Evolutionary conservation across 2,329 filamentous ascomycete genomes (phyloP), one percentile per base, ranked within the genome.

Genomic region (Alternaria tenuissima): DNA sequence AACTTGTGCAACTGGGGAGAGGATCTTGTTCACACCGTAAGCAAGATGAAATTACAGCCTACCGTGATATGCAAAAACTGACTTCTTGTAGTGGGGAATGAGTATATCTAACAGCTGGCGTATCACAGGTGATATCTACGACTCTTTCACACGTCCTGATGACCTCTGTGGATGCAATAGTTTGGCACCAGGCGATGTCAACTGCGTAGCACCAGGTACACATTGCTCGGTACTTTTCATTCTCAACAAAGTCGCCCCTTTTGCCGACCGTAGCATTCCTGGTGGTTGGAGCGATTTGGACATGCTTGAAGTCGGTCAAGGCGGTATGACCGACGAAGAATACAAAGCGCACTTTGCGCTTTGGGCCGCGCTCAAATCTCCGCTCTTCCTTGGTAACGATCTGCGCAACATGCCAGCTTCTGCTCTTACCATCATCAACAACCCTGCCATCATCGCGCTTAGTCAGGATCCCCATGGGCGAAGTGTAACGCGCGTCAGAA

Each of bases 321-420:
- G 72, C 4, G 71, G 71, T 6, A 70, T 70, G 64, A 69, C 66
- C 2, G 71, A 73, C 24, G 66, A 70, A 55, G 72, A 81, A 64
- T 68, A 78, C 68, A 73, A 77, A 66, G 64, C 72, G 24, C 73
- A 82, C 62, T 79, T 84, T 67, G 68, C 78, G 59, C 59, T 78
- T 4, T 75, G 81, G 81, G 68, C 79, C 41, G 76, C 78, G 58
- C 63, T 83, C 54, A 81, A 81, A 58, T 77, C 73, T 6, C 79
- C 79, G 56, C 63, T 82, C 55, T 59, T 84, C 69, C 78, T 85
- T 63, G 81, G 81, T 59, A 71, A 82, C 66, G 57, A 78, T 63
- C 60, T 77, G 73, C 75, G 73, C 44, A 75, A 76, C 18, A 78
- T 82, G 49, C 70, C 76, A 0, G 72, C 76, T 3, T 71, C 79